Conservation (phyloP, 2,329 filamentous ascomycete species). For the Fusarium udum region DNA sequence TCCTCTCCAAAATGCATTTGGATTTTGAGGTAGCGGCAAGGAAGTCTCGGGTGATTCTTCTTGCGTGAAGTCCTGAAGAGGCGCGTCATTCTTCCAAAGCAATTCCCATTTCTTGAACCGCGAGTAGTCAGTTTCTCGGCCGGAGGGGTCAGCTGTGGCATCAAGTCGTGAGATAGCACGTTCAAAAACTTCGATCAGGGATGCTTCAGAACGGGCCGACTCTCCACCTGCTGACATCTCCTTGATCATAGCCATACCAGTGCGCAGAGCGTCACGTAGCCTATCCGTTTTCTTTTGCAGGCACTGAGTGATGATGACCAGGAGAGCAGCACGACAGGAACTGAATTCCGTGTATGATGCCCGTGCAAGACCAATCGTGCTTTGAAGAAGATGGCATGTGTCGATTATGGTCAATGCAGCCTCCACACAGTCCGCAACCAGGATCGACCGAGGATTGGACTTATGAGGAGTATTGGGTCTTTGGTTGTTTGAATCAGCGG, state of each 20-base stretch:
- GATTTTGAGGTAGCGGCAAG: conserved; percentile 38
- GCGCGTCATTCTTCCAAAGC: conserved; percentile 54
- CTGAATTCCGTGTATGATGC: conserved; percentile 67
- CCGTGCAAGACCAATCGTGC: conserved; percentile 62
- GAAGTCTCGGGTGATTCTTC: conserved; percentile 39
- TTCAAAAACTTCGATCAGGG: conserved; percentile 63
- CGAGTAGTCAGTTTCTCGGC: conserved; percentile 59
- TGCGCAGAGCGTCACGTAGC: conserved; percentile 57
- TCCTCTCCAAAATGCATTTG: conserved; percentile 37
- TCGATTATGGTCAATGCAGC: conserved; percentile 62
- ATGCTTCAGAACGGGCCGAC: conserved; percentile 62
- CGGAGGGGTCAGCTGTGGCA: conserved; percentile 51
- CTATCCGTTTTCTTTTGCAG: conserved; percentile 50
- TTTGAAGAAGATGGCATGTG: conserved; percentile 59
- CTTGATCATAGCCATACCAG: conserved; percentile 61
- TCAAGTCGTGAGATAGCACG: conserved; percentile 58
- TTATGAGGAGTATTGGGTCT: conserved; percentile 43
- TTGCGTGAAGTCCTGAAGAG: conserved; percentile 40
- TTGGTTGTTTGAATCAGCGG: conserved; percentile 44
- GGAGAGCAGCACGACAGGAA: conserved; percentile 62
- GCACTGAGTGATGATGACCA: conserved; percentile 56
- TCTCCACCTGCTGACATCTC: conserved; percentile 63
- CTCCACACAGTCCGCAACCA: conserved; percentile 63
- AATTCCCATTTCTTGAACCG: conserved; percentile 63
- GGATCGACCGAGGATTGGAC: conserved; percentile 46